Evolutionary conservation across 345 rosid genomes (phyloP), one percentile per base, ranked within the genome.

Genomic region (Populus deltoides): DNA sequence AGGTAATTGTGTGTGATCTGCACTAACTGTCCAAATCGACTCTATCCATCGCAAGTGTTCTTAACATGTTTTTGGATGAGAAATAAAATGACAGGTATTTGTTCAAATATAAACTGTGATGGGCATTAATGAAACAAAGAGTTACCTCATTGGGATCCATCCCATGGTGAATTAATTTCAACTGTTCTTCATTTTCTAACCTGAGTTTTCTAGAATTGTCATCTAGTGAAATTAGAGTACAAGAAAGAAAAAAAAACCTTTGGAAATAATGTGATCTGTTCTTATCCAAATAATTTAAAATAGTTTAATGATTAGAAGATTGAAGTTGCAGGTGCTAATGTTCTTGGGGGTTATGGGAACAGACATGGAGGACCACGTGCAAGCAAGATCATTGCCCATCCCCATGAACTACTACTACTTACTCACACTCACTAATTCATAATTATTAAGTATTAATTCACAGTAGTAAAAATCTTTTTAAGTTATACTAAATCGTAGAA

Each of bases 281-380:
- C 47, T 53, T 70, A 51, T 63, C 71, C 72, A 41, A 11, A 66
- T 35, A 66, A 59, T 71, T 66, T 53, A 73, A 73, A 67, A 43
- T 22, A 70, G 11, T 69, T 65, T 49, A 77, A 77, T 67, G 62
- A 76, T 36, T 57, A 79, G 78, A 83, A 79, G 85, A 80, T 53
- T 70, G 76, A 82, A 80, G 78, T 75, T 75, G 89, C 89, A 80
- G 90, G 80, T 79, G 88, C 74, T 87, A 77, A 78, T 86, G 90
- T 82, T 82, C 86, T 79, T 77, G 76, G 80, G 78, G 78, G 78
- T 67, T 41, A 85, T 41, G 83, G 86, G 88, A 76, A 68, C 41
- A 86, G 73, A 81, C 74, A 82, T 85, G 88, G 85, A 86, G 69
- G 79, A 70, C 88, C 94, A 90, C 88, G 86, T 87, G 90, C 82